Evolutionary conservation across 768 basidiomycete species (phyloP).

Genomic region (Boletus vermiculosoides): DNA sequence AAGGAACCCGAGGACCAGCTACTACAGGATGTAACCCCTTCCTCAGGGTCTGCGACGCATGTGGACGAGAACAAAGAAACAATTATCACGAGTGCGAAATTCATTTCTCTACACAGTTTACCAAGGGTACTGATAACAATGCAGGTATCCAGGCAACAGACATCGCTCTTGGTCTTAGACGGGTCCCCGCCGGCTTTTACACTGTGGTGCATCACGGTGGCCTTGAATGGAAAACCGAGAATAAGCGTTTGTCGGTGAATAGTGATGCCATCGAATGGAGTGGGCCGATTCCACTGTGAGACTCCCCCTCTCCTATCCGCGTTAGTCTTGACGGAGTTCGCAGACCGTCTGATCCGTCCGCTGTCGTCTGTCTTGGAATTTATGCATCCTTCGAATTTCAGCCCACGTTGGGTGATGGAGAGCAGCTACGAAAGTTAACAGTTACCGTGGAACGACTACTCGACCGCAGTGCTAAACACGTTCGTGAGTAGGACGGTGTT

Average conservation of each 20-base stretch:
- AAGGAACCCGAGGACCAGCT: background rate
- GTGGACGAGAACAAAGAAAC: background rate
- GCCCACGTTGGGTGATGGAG: background rate
- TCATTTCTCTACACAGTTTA: background rate
- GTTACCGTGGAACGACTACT: background rate
- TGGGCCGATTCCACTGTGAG: conserved; percentile 5
- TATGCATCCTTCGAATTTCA: conserved; percentile 1
- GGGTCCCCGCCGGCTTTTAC: background rate
- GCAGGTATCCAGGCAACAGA: background rate
- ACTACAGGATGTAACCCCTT: background rate
- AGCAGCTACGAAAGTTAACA: background rate
- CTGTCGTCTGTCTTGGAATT: background rate
- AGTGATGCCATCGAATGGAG: background rate
- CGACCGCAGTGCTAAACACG: background rate
- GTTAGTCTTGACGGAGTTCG: background rate
- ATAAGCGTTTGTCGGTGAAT: background rate
- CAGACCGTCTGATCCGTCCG: background rate
- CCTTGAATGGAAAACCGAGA: background rate
- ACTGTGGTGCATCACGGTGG: background rate
- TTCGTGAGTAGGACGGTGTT: background rate
- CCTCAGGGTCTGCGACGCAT: background rate
- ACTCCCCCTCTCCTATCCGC: background rate
- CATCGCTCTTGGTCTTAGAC: background rate
- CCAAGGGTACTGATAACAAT: background rate
- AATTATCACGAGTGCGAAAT: background rate